Conservation (phyloP, 805 yeast genomes). For the Wickerhamomyces bisporus region DNA sequence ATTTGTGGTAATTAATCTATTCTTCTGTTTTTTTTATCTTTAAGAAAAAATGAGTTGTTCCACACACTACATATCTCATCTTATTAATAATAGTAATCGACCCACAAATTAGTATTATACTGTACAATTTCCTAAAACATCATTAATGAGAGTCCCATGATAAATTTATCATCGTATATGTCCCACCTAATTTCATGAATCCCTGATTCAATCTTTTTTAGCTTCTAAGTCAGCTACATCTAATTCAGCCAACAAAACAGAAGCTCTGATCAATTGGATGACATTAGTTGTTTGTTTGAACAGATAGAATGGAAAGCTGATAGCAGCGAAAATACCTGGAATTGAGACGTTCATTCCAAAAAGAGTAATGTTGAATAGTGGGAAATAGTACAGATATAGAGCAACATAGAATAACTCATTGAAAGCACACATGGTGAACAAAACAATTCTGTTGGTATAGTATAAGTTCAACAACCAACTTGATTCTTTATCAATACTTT, state of each 20-base stretch:
- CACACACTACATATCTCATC: no score
- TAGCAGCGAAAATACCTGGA: constrained; percentile 52
- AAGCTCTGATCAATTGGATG: constrained; percentile 84
- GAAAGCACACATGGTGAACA: constrained; percentile 86
- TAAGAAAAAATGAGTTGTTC: no score
- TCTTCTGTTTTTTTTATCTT: no score
- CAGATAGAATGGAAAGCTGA: constrained; percentile 80
- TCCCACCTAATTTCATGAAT: no score
- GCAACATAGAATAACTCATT: constrained; percentile 94
- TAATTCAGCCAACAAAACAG: constrained; percentile 66
- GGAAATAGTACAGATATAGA: constrained; percentile 69
- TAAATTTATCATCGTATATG: no score
- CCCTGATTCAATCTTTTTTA: constrained; percentile 16
- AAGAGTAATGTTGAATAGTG: constrained; percentile 23
- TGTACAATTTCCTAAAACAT: no score
- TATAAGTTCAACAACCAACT: constrained; percentile 75
- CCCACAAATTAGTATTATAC: no score
- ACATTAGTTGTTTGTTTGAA: constrained; percentile 89
- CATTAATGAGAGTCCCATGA: no score
- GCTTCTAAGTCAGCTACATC: constrained; percentile 44
- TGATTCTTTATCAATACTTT: constrained; percentile 66
- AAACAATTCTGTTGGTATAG: constrained; percentile 78
- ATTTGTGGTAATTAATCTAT: no score
- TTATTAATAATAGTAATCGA: no score
- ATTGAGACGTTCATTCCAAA: constrained; percentile 41